Percentiles rank a stretch among this genome's conserved stretches.
phyloP scores from a whole-genome alignment of 306 rosid species.

The Adenanthera pavonina region DNA sequence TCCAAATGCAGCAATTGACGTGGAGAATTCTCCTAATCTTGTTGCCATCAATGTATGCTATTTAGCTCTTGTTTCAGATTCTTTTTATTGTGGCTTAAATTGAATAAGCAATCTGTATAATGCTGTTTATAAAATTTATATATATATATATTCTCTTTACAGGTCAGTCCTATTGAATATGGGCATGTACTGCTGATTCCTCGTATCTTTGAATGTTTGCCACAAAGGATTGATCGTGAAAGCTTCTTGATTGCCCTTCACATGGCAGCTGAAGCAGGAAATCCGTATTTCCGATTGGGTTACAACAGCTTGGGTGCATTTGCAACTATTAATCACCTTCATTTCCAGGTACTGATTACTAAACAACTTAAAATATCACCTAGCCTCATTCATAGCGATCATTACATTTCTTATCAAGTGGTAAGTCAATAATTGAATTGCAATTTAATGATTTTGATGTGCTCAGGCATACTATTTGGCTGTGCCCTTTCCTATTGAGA shows the following conservation, averaged over 20 bases:
- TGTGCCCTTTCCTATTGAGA: conserved; percentile 71
- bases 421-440: not conserved
- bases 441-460: not conserved
- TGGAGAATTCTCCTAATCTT: conserved; percentile 55
- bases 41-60: conserved; percentile 73
- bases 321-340: conserved; percentile 86
- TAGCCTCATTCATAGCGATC: not conserved
- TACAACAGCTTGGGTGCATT: conserved; percentile 87
- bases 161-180: conserved; percentile 89
- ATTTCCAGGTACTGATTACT: conserved; percentile 64
- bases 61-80: not conserved
- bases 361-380: not conserved
- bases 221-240: conserved; percentile 74
- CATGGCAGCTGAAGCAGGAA: conserved; percentile 71
- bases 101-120: not conserved
- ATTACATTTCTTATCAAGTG: not conserved
- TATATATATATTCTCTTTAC: not conserved
- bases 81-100: not conserved
- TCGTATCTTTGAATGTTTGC: conserved; percentile 64
- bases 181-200: conserved; percentile 86
- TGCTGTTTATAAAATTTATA: not conserved
- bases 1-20: conserved; percentile 54
- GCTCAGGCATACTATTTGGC: conserved; percentile 74
- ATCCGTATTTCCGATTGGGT: conserved; percentile 71
- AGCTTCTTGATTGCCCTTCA: conserved; percentile 74